A percentile compares a stretch with the other conserved stretches of the same genome.
Evolutionary conservation across 2,329 filamentous ascomycete species (phyloP).

Genomic region (Aaosphaeria pasadenensis): DNA sequence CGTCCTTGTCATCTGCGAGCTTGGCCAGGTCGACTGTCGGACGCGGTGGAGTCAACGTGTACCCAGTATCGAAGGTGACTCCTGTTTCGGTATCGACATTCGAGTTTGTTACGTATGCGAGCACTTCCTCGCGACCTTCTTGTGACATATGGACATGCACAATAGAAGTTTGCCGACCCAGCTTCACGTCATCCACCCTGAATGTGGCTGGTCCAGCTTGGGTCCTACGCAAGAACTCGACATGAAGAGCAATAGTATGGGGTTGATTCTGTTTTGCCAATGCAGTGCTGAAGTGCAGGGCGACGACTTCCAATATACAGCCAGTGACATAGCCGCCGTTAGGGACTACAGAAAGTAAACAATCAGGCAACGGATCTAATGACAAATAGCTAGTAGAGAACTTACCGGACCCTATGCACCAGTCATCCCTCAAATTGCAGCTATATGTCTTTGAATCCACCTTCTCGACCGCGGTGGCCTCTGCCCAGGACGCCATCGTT

Average conservation of each 20-base stretch:
- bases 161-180: conserved; percentile 61
- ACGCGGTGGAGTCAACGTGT: conserved; percentile 48
- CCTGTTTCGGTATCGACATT: conserved; percentile 61
- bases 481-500: conserved; percentile 41
- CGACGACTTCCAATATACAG: conserved; percentile 58
- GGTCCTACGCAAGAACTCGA: conserved; percentile 65
- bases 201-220: conserved; percentile 56
- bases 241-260: conserved; percentile 62
- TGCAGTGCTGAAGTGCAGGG: conserved; percentile 57
- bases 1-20: conserved; percentile 44
- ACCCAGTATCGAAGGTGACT: conserved; percentile 54
- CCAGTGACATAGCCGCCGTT: conserved; percentile 69
- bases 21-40: conserved; percentile 42
- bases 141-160: conserved; percentile 62
- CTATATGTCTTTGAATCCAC: conserved; percentile 57
- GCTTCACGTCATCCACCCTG: conserved; percentile 60
- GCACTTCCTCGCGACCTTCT: conserved; percentile 57
- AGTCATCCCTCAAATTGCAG: conserved; percentile 55
- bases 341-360: conserved; percentile 50
- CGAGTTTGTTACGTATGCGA: conserved; percentile 63
- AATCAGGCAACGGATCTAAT: background rate
- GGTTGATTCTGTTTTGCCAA: conserved; percentile 59
- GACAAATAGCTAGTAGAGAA: background rate
- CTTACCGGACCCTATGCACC: conserved; percentile 64
- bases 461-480: conserved; percentile 49